These are phyloP conservation scores for Ploettnerulaceae sp. DNA, from an alignment of 2,329 filamentous ascomycete genomes.

Conservation along the genomic window DNA sequence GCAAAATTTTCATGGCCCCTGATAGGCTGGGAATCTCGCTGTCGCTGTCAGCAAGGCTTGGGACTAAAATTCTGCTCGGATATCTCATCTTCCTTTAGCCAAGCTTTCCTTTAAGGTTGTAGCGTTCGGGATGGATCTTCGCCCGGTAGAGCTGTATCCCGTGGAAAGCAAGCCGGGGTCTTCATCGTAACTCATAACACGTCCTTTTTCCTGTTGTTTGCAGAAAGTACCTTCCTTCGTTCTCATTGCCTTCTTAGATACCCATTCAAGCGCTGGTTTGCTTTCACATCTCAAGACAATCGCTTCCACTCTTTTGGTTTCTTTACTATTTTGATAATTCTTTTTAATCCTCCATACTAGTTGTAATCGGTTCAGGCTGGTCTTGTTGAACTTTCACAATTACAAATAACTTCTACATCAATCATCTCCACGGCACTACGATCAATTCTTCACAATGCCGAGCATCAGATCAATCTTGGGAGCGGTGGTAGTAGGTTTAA, in stretches of 20 bases:
- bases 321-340: conserved; percentile 11
- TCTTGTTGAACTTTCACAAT: conserved; percentile 27
- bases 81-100: conserved; percentile 22
- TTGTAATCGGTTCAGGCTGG: conserved; percentile 32
- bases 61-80: conserved; percentile 20
- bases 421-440: conserved; percentile 1
- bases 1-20: not conserved
- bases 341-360: conserved; percentile 18
- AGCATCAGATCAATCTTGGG: conserved; percentile 30
- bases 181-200: conserved; percentile 17
- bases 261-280: conserved; percentile 35
- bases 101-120: conserved; percentile 21
- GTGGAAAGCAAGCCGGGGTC: conserved; percentile 19
- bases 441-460: conserved; percentile 27
- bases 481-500: conserved; percentile 27
- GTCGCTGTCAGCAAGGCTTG: conserved; percentile 6
- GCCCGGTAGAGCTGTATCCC: conserved; percentile 26
- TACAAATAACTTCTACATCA: conserved; percentile 7
- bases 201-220: conserved; percentile 18
- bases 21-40: conserved; percentile 14
- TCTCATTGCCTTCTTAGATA: conserved; percentile 17
- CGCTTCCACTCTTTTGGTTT: conserved; percentile 27
- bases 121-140: conserved; percentile 16
- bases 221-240: conserved; percentile 12
- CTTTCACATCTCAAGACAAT: conserved; percentile 31